Evolutionary conservation across 305 asterid genomes (phyloP), one percentile per base, ranked within the genome.

Genomic region (Fraxinus baroniana): DNA sequence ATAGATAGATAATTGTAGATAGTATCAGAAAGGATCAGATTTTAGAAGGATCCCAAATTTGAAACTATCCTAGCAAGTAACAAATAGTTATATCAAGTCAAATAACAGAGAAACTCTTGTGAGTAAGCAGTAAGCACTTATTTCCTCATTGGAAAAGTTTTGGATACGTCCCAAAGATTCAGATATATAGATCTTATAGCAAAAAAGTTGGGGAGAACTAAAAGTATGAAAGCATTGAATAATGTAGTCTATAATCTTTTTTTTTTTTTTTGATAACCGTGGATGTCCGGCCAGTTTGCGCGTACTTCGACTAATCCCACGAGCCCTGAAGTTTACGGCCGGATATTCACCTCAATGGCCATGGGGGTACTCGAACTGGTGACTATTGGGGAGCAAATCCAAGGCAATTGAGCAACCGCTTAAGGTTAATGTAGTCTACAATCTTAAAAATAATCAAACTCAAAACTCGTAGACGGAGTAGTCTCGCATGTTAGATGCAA

Each of bases 1-100:
- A 74, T 35, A 83, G 44, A 66, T 68, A 30, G 84, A 74, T 6
- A 37, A 28, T 6, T 36, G 36, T 30, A 76, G 26, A 80, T 13
- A 44, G 80, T 26, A 18, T 68, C 74, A 10, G 75, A 28, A n/a
- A n/a, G 10, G 22, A 13, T 70, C 39, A 70, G 22, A 28, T 28
- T 30, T 30, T 12, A 30, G 39, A 28, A 28, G 37, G 75, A 70
- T 70, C 75, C 7, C 36, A 26, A 22, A 66, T 66, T 20, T 62
- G 30, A 22, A 52, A 24, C 32, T 8, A 62, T 24, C 17, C 4
- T 62, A 62, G 72, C 33, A 62, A 62, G 71, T 62, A 20, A 22
- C 33, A 64, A 62, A 22, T 62, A 62, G 33, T 62, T 62, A 9
- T 22, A 62, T 24, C 32, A 60, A 60, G 72, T 62, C 72, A 22